Conservation (phyloP, 176 grass and related monocot genomes). For the Raddia guianensis region DNA sequence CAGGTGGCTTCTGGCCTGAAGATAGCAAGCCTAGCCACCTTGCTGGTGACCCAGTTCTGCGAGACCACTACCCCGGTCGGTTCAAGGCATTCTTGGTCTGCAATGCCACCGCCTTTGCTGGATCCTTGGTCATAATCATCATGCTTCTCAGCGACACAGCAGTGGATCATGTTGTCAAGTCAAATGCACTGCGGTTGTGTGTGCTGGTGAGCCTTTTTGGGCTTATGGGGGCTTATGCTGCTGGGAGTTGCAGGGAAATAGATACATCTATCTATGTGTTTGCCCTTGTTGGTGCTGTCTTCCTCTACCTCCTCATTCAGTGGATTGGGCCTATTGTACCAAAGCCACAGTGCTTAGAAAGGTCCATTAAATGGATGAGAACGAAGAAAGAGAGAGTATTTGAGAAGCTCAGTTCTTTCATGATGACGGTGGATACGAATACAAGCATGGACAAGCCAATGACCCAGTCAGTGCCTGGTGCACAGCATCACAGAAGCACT, state of each 20-base stretch:
- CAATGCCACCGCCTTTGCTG: slow-evolving; percentile 51
- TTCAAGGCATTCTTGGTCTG: slow-evolving; percentile 50
- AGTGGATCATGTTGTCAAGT: slow-evolving; percentile 44
- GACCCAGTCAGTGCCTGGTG: not conserved
- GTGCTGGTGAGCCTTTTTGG: slow-evolving; percentile 50
- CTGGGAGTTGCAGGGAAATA: slow-evolving; percentile 51
- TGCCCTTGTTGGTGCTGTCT: slow-evolving; percentile 36
- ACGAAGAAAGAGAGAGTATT: not conserved
- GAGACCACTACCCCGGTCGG: slow-evolving; percentile 35
- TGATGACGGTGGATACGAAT: not conserved
- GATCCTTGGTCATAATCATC: slow-evolving; percentile 49
- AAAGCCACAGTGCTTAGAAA: not conserved
- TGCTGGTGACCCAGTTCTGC: slow-evolving; percentile 43
- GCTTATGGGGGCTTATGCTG: slow-evolving; percentile 51
- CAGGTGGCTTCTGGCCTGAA: slow-evolving; percentile 51
- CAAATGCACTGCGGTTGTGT: slow-evolving; percentile 47
- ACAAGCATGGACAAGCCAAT: not conserved
- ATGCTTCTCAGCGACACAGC: slow-evolving; percentile 44
- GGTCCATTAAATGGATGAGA: slow-evolving; percentile 2
- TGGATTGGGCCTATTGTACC: slow-evolving; percentile 26
- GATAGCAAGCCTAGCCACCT: not conserved
- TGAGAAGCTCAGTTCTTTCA: not conserved
- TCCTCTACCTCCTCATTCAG: slow-evolving; percentile 37
- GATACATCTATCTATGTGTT: slow-evolving; percentile 47
- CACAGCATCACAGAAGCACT: not conserved